These are phyloP conservation scores for Zasmidium citrigriseum DNA, from an alignment of 2,329 filamentous ascomycete species.

Conservation along the genomic window DNA sequence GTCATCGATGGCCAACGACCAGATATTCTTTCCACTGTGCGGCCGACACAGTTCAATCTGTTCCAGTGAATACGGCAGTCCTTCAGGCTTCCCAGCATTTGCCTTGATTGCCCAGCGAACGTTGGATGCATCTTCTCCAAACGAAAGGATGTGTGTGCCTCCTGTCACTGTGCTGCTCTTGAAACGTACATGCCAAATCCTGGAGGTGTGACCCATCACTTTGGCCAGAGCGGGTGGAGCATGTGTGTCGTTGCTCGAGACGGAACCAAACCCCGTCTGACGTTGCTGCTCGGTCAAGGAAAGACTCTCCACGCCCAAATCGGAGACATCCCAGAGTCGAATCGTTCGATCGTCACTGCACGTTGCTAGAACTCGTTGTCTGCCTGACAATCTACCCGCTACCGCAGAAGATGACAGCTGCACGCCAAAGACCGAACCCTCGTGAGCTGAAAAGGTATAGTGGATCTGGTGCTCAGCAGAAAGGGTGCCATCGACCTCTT, in stretches of 20 bases:
- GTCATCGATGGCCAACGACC: constrained; percentile 61
- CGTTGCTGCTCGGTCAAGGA: constrained; percentile 30
- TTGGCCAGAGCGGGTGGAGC: constrained; percentile 57
- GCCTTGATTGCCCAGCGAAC: constrained; percentile 60
- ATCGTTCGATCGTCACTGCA: constrained; percentile 95
- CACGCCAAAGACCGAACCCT: constrained; percentile 92
- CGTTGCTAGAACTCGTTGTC: constrained; percentile 71
- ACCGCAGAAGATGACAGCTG: constrained; percentile 62
- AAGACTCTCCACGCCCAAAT: constrained; percentile 37
- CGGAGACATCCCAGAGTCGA: constrained; percentile 80
- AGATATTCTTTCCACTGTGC: constrained; percentile 88
- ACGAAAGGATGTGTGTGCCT: constrained; percentile 55
- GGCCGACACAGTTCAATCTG: constrained; percentile 60
- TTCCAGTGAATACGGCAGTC: constrained; percentile 41
- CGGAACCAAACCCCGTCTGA: constrained; percentile 48
- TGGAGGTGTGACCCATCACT: constrained; percentile 81
- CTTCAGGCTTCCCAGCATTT: not conserved
- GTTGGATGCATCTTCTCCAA: constrained; percentile 80
- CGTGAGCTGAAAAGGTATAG: constrained; percentile 68
- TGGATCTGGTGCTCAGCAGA: constrained; percentile 46
- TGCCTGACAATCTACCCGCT: constrained; percentile 41
- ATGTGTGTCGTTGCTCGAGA: constrained; percentile 42
- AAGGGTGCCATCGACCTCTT: constrained; percentile 2
- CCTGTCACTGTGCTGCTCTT: not conserved
- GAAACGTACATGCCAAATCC: constrained; percentile 87